phyloP scores from a whole-genome alignment of 805 yeast species.

The Ogataea pini region DNA sequence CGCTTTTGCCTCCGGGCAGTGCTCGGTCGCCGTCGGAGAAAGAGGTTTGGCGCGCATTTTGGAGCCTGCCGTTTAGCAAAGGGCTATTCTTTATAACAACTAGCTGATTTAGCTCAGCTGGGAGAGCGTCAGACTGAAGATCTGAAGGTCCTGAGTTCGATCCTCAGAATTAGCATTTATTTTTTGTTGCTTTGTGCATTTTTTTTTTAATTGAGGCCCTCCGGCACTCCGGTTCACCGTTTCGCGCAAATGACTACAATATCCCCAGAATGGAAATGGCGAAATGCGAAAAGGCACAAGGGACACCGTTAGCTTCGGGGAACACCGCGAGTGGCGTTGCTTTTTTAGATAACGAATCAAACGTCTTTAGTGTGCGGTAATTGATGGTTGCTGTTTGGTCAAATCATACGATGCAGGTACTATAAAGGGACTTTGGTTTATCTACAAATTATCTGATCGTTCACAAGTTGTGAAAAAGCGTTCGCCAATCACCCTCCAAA shows the following conservation, averaged over 20 bases:
- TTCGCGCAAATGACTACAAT: neutral
- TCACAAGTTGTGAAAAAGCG: neutral
- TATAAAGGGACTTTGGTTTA: neutral
- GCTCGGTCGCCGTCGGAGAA: slow-evolving; percentile 2
- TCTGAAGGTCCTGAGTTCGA: slow-evolving; percentile 31
- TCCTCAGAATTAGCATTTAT: slow-evolving; percentile 27
- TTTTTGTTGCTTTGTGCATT: neutral
- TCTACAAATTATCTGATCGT: no score
- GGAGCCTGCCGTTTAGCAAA: neutral
- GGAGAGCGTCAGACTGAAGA: slow-evolving; percentile 33
- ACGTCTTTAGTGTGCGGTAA: slow-evolving; percentile 7
- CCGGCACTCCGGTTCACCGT: slow-evolving; percentile 4
- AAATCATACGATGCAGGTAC: slow-evolving; percentile 3
- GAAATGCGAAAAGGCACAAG: neutral
- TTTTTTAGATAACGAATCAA: slow-evolving; percentile 3
- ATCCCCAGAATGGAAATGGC: slow-evolving; percentile 4
- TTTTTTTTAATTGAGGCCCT: neutral
- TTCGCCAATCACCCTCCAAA: neutral
- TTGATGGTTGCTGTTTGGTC: slow-evolving; percentile 1
- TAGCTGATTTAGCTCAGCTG: slow-evolving; percentile 30
- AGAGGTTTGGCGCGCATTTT: neutral
- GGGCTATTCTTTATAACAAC: neutral
- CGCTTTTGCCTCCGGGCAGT: neutral
- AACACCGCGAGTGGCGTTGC: slow-evolving; percentile 6
- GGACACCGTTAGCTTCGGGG: slow-evolving; percentile 6